A percentile compares a stretch with the other conserved stretches of the same genome.
Conservation (phyloP, 2,329 filamentous ascomycete species). For the Myriangium duriaei region DNA sequence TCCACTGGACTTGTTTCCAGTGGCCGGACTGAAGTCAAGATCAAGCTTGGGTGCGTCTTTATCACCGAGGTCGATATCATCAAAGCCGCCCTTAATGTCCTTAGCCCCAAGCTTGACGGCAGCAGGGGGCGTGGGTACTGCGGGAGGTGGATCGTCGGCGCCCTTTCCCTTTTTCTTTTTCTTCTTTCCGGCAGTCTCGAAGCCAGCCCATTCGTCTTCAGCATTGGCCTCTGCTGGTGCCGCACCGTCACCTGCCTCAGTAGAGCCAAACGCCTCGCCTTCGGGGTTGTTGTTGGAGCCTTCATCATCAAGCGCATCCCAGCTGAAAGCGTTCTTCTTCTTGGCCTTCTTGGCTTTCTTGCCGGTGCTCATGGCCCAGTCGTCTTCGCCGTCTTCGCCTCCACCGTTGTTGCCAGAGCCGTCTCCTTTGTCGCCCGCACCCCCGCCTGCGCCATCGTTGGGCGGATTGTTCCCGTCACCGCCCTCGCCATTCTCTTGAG, state of each 20-base stretch:
- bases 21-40: conserved; percentile 28
- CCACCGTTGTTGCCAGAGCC: conserved; percentile 16
- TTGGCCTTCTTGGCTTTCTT: conserved; percentile 26
- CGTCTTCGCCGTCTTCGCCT: conserved; percentile 25
- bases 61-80: conserved; percentile 34
- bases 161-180: conserved; percentile 25
- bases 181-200: conserved; percentile 19
- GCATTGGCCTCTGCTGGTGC: conserved; percentile 12
- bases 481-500: conserved; percentile 29
- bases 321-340: conserved; percentile 16
- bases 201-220: conserved; percentile 17
- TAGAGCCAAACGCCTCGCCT: background rate
- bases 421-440: conserved; percentile 21
- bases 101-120: conserved; percentile 13
- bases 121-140: conserved; percentile 15
- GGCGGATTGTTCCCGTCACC: conserved; percentile 23
- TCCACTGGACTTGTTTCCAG: conserved; percentile 19
- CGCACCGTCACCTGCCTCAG: background rate
- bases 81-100: conserved; percentile 28
- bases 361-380: conserved; percentile 16
- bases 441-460: conserved; percentile 19
- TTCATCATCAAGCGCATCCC: conserved; percentile 12
- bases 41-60: conserved; percentile 34
- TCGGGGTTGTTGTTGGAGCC: conserved; percentile 7
- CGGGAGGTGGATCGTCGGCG: conserved; percentile 1